These are phyloP conservation scores for Vaccinium myrtillus DNA, from an alignment of 148 eudicot genomes.

Conservation along the genomic window DNA sequence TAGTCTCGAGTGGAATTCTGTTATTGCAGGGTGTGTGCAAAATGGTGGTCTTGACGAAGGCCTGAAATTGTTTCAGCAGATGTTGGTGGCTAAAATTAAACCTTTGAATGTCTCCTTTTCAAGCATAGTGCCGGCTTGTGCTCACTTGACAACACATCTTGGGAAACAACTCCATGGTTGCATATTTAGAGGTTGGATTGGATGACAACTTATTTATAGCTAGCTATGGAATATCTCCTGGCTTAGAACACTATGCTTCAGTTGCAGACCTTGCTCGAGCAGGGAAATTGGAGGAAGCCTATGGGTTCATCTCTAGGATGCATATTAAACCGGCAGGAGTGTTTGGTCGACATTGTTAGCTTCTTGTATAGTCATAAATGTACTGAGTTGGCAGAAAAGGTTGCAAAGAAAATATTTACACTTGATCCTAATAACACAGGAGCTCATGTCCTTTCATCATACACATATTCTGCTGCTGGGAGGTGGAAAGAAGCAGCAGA, in stretches of 20 bases:
- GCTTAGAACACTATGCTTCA: constrained; percentile 72
- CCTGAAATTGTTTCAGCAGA: constrained; percentile 59
- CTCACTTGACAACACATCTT: constrained; percentile 61
- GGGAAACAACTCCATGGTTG: constrained; percentile 83
- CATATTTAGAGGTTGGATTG: constrained; percentile 42
- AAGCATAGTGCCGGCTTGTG: constrained; percentile 78
- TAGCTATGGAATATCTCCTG: constrained; percentile 61
- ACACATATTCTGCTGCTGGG: constrained; percentile 57
- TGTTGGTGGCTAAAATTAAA: constrained; percentile 51
- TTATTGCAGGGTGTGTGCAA: constrained; percentile 72
- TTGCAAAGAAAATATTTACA: constrained; percentile 40
- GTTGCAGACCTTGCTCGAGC: constrained; percentile 78
- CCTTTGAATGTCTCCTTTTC: constrained; percentile 65
- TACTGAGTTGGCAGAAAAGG: constrained; percentile 68
- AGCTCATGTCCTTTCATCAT: constrained; percentile 48
- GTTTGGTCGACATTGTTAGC: constrained; percentile 68
- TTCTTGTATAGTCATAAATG: constrained; percentile 67
- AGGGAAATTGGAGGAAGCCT: constrained; percentile 75
- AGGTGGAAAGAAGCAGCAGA: constrained; percentile 69
- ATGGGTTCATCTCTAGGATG: constrained; percentile 45
- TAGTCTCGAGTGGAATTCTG: constrained; percentile 66
- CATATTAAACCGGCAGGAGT: constrained; percentile 28
- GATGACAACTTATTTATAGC: constrained; percentile 66
- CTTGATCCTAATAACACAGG: constrained; percentile 49
- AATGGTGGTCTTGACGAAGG: constrained; percentile 74